Percentiles rank a stretch among this genome's conserved stretches.
phyloP scores from a whole-genome alignment of 331 rosid genomes.

The Erythrophleum ivorense region DNA sequence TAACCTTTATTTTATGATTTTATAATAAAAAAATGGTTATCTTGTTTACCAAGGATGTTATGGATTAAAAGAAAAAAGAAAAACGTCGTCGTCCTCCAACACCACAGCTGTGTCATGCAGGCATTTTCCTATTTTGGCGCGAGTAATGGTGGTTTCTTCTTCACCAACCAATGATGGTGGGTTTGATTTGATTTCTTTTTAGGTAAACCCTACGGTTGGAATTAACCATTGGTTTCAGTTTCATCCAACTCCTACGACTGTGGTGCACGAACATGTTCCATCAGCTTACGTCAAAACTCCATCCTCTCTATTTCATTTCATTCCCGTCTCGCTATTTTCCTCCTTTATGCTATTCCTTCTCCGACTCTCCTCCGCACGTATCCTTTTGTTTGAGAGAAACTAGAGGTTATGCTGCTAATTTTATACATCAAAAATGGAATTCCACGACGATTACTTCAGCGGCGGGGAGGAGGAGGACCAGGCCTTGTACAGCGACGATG shows the following conservation, averaged over 20 bases:
- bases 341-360: not conserved
- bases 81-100: too few relatives aligned
- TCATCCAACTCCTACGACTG: not conserved
- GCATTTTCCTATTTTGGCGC: not conserved
- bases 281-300: not conserved
- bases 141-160: slow-evolving; percentile 1
- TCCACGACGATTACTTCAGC: not conserved
- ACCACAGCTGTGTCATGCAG: not conserved
- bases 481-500: not conserved
- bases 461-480: not conserved
- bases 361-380: slow-evolving; percentile 2
- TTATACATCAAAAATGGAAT: not conserved
- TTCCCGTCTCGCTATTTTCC: not conserved
- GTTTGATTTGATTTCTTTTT: not conserved
- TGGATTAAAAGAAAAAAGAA: too few relatives aligned
- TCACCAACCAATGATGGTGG: not conserved
- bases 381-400: not conserved
- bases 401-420: not conserved
- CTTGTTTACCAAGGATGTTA: too few relatives aligned
- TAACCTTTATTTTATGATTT: too few relatives aligned
- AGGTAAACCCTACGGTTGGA: not conserved
- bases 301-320: not conserved
- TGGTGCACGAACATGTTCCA: not conserved
- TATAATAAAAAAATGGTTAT: too few relatives aligned
- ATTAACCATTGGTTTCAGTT: not conserved